Base-by-base conservation (phyloP, 768 basidiomycete species). In the Strobilomyces confusus region DNA sequence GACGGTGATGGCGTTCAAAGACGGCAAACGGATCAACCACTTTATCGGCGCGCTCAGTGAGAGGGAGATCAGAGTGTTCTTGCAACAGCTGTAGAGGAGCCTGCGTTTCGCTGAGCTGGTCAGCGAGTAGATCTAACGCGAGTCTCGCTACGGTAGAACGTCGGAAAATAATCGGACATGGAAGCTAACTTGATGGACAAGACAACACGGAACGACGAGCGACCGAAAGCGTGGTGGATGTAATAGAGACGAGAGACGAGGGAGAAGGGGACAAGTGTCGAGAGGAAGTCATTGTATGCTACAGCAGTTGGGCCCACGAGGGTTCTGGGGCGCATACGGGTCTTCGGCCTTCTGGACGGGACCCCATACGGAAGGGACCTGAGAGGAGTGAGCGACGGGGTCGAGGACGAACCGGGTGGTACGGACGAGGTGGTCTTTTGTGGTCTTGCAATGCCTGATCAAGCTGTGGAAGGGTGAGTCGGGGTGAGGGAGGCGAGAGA, bases 351-450 rank as follows among this genome's bases (percentile, higher is more conserved):
- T 90, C 58, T 83, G 84, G n/a, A 95, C 86, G 22, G 91, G 87
- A 11, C 97, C 97, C 97, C 97, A 99, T 1, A 99, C 92, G 19
- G 90, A 93, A 23, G 95, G 94, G 45, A 95, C 87, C 89, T 94
- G 64, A 22, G 62, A 26, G 47, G 58, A 34, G 59, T 64, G 48
- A 64, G 63, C 33, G 55, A 58, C 20, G 47, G n/a, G n/a, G 36
- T 25, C 49, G 36, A 33, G 33, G 1, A 0, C 47, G 38, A 54
- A 56, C 22, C 37, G 54, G 44, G 56, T 33, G 29, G 25, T 32
- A 73, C 80, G 61, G 55, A 84, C 83, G 46, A 87, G 80, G 59
- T 82, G 80, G 64, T 90, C 88, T 61, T 77, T 82, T 32, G 86
- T 89, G 20, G 80, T 79, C 68, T 86, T 84, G 75, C 86, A 87